Percentiles rank a stretch among this genome's conserved stretches.
Evolutionary conservation across 148 eudicot genomes (phyloP).

Genomic region (Chenopodium suecicum): DNA sequence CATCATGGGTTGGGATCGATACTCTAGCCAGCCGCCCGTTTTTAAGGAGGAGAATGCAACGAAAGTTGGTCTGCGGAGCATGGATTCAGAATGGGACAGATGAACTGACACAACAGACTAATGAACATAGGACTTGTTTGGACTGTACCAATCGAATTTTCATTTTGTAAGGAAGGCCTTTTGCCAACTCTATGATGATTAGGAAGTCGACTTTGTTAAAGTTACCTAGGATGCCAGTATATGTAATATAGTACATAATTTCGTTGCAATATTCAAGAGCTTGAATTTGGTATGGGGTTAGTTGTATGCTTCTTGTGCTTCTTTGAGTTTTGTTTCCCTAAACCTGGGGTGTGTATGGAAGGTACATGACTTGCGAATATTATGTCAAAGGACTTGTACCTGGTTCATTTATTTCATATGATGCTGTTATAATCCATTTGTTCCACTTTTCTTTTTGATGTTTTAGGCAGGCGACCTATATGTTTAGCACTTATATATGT

Average conservation of each 20-base stretch:
- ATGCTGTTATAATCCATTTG: too few relatives aligned
- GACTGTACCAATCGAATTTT: not conserved
- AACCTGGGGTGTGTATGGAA: not conserved
- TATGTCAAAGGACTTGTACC: too few relatives aligned
- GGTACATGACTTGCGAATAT: too few relatives aligned
- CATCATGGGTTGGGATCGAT: conserved; percentile 41
- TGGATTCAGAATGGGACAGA: conserved; percentile 35
- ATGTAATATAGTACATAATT: conserved; percentile 1
- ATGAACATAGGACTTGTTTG: conserved; percentile 4
- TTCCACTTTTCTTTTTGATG: too few relatives aligned
- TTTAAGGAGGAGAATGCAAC: not conserved
- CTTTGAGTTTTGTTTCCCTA: not conserved
- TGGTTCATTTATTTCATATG: too few relatives aligned
- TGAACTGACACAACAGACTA: not conserved
- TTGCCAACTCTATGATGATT: not conserved
- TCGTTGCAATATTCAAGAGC: not conserved
- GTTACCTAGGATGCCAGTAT: conserved; percentile 5
- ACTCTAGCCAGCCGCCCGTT: conserved; percentile 15
- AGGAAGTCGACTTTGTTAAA: not conserved
- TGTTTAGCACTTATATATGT: too few relatives aligned
- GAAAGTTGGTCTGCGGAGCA: conserved; percentile 5
- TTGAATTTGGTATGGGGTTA: not conserved
- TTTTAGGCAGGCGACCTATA: too few relatives aligned
- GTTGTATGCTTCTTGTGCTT: not conserved
- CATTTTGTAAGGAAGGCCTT: not conserved